A percentile compares a stretch with the other conserved stretches of the same genome.
Conservation (phyloP, 495 filamentous ascomycete genomes). For the Podospora pseudopauciseta region DNA sequence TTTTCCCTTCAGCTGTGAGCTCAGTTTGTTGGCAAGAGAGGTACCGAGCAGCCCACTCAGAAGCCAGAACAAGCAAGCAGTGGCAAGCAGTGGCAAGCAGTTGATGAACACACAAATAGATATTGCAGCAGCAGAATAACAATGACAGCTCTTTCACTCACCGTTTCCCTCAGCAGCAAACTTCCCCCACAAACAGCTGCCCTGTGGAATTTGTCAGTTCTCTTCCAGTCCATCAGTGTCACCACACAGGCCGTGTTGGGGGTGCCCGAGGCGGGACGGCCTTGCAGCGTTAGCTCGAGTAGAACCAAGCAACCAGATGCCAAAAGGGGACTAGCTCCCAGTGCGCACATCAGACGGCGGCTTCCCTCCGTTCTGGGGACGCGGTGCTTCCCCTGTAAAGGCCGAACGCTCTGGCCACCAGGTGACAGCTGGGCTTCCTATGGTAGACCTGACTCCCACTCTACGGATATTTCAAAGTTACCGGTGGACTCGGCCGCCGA, state of each 20-base stretch:
- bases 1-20: not conserved
- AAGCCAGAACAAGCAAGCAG: not conserved
- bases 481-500: not conserved
- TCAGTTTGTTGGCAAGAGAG: not conserved
- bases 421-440: not conserved
- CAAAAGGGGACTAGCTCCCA: not conserved
- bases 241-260: not conserved
- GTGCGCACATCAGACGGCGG: constrained; percentile 5
- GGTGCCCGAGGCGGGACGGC: not conserved
- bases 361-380: constrained; percentile 3
- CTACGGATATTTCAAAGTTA: not conserved
- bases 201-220: not conserved
- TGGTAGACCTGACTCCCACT: not conserved
- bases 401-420: constrained; percentile 6
- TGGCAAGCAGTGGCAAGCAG: not conserved
- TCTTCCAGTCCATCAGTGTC: not conserved
- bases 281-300: constrained; percentile 6
- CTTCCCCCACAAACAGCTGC: not conserved
- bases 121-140: not conserved
- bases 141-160: not conserved
- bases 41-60: not conserved
- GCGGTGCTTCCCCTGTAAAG: constrained; percentile 2
- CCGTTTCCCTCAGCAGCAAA: not conserved
- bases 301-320: not conserved
- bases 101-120: not conserved